A percentile compares a stretch with the other conserved stretches of the same genome.
phyloP scores from a whole-genome alignment of 108 stramenopile genomes.

The Chaetoceros muelleri region DNA sequence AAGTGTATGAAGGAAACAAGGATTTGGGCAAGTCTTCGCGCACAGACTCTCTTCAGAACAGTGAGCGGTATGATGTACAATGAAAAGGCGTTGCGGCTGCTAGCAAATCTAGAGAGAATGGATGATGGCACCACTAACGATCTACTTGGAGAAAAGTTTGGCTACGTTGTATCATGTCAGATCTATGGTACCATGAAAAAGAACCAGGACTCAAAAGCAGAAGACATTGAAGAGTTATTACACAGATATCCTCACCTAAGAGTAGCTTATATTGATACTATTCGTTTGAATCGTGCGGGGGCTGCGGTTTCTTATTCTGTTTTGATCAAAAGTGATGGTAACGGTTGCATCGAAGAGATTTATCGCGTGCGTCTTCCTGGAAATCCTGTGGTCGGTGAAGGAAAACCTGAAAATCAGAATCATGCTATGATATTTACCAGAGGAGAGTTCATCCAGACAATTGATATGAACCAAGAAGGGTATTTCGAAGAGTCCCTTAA shows the following conservation, averaged over 20 bases:
- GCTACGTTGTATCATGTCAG: constrained; percentile 95
- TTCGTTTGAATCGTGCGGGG: constrained; percentile 75
- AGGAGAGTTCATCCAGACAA: constrained; percentile 93
- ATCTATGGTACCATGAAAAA: constrained; percentile 94
- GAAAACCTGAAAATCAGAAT: constrained; percentile 99
- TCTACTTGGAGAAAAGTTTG: constrained; percentile 91
- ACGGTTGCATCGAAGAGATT: constrained; percentile 76
- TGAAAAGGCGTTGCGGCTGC: constrained; percentile 90
- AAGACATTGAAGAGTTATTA: constrained; percentile 94
- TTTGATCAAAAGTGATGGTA: constrained; percentile 83
- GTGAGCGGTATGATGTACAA: constrained; percentile 98
- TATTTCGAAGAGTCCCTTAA: constrained; percentile 98
- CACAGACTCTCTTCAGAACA: constrained; percentile 92
- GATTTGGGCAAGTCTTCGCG: constrained; percentile 94
- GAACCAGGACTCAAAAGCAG: constrained; percentile 92
- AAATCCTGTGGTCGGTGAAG: constrained; percentile 96
- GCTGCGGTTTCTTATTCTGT: constrained; percentile 82
- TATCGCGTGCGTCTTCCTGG: constrained; percentile 94
- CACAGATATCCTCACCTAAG: constrained; percentile 88
- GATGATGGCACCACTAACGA: constrained; percentile 86
- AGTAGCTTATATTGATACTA: constrained; percentile 94
- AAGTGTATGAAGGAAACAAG: constrained; percentile 78
- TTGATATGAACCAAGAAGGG: constrained; percentile 99
- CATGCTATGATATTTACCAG: constrained; percentile 97
- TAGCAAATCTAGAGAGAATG: constrained; percentile 88